These are phyloP conservation scores for Kluyveromyces siamensis DNA, from an alignment of 805 yeast species.

Conservation along the genomic window DNA sequence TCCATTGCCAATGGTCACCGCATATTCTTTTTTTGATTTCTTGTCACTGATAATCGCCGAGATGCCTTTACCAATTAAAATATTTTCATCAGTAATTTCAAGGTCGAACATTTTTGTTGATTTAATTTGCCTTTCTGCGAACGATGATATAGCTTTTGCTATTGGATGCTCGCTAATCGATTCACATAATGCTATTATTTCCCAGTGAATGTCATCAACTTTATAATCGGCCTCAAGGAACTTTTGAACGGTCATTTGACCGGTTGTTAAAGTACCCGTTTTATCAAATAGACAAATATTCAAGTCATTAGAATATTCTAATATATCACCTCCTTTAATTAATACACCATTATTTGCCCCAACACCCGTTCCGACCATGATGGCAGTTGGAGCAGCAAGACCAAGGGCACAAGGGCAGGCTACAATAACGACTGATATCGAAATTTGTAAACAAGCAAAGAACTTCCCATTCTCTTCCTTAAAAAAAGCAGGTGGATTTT, in stretches of 20 bases:
- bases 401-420: constrained; percentile 99
- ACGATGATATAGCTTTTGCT: constrained; percentile 55
- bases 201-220: constrained; percentile 6
- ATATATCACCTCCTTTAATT: constrained; percentile 85
- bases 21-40: constrained; percentile 14
- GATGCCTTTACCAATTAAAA: constrained; percentile 33
- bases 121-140: constrained; percentile 19
- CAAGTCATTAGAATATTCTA: constrained; percentile 62
- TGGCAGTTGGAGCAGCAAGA: constrained; percentile 95
- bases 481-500: constrained; percentile 42
- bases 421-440: constrained; percentile 89
- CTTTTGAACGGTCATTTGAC: constrained; percentile 50
- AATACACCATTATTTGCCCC: constrained; percentile 87
- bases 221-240: constrained; percentile 14
- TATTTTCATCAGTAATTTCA: constrained; percentile 19
- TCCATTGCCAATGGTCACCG: constrained; percentile 48
- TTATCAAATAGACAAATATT: constrained; percentile 78
- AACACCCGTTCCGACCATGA: constrained; percentile 97
- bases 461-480: constrained; percentile 41
- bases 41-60: constrained; percentile 16
- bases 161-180: constrained; percentile 78
- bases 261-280: constrained; percentile 91
- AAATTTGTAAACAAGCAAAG: constrained; percentile 63
- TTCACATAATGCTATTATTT: constrained; percentile 33
- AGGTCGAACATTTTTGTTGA: background rate